Evolutionary conservation across 805 yeast genomes (phyloP).

Genomic region (Saccharomycopsis babjevae): DNA sequence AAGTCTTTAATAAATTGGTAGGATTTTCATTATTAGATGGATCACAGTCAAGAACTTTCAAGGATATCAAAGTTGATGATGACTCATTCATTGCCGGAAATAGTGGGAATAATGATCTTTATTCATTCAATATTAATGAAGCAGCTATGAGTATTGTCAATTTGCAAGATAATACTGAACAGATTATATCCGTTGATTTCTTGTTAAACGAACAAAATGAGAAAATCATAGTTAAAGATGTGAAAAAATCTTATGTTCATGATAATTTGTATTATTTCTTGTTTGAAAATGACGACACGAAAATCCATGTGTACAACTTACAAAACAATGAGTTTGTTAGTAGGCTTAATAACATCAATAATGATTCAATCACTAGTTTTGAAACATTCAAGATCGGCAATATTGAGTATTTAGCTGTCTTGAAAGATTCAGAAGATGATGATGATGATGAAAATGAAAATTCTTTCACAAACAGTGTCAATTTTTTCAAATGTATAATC

Average conservation of each 20-base stretch:
- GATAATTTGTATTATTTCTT: conserved; percentile 7
- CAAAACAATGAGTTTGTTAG: not conserved
- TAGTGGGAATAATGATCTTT: not conserved
- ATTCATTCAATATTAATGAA: not conserved
- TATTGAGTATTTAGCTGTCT: conserved; percentile 6
- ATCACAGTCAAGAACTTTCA: not conserved
- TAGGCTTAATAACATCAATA: conserved; percentile 4
- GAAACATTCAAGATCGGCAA: conserved; percentile 6
- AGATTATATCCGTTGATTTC: not conserved
- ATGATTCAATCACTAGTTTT: not conserved
- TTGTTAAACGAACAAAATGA: not conserved
- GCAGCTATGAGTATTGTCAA: not conserved
- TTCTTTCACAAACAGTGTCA: not conserved
- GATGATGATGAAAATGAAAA: not conserved
- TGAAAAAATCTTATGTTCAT: not conserved
- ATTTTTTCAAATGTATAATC: conserved; percentile 12
- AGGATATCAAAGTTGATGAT: not conserved
- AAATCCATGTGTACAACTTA: conserved; percentile 10
- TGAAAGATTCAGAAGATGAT: not conserved
- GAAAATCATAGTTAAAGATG: not conserved
- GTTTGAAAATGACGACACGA: conserved; percentile 2
- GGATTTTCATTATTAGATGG: not conserved
- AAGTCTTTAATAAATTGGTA: not conserved
- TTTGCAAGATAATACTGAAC: not conserved
- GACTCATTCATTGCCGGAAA: not conserved